Conservation (phyloP, 2,329 filamentous ascomycete genomes). For the Coniochaeta prunicola region DNA sequence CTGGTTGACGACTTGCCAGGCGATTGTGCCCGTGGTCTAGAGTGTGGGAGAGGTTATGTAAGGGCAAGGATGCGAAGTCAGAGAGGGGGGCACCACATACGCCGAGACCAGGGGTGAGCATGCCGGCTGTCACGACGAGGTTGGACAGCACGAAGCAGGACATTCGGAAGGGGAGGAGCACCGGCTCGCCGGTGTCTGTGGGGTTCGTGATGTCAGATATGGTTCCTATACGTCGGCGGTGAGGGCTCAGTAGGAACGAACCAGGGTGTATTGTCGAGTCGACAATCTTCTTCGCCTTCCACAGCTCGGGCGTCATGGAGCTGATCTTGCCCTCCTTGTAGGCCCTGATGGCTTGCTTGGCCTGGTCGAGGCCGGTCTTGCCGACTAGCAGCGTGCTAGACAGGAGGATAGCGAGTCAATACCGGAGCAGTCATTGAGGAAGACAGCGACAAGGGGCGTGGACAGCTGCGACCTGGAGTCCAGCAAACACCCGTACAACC, state of each 20-base stretch:
- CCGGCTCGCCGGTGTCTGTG: slow-evolving; percentile 82
- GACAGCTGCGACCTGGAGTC: background rate
- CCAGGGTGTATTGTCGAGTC: slow-evolving; percentile 94
- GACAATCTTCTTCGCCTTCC: slow-evolving; percentile 93
- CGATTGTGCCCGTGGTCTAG: slow-evolving; percentile 73
- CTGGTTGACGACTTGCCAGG: slow-evolving; percentile 95
- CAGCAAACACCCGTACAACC: background rate
- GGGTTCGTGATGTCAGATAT: slow-evolving; percentile 4
- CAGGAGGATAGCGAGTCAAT: background rate
- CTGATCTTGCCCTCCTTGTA: slow-evolving; percentile 81
- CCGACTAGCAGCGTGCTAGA: slow-evolving; percentile 80
- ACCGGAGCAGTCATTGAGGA: background rate
- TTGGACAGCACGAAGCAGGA: slow-evolving; percentile 92
- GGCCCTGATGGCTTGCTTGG: slow-evolving; percentile 70
- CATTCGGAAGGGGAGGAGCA: slow-evolving; percentile 95
- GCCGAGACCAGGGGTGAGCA: slow-evolving; percentile 84
- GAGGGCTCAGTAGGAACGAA: slow-evolving; percentile 33
- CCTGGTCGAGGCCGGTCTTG: slow-evolving; percentile 69
- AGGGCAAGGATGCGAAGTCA: background rate
- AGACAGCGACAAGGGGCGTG: background rate
- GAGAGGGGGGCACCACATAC: slow-evolving; percentile 32
- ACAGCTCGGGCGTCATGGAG: slow-evolving; percentile 83
- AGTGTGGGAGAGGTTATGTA: background rate
- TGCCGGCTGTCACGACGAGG: slow-evolving; percentile 87
- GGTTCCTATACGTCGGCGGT: background rate